Conservation (phyloP, 2,329 filamentous ascomycete genomes). For the Cladorrhinum sp. region DNA sequence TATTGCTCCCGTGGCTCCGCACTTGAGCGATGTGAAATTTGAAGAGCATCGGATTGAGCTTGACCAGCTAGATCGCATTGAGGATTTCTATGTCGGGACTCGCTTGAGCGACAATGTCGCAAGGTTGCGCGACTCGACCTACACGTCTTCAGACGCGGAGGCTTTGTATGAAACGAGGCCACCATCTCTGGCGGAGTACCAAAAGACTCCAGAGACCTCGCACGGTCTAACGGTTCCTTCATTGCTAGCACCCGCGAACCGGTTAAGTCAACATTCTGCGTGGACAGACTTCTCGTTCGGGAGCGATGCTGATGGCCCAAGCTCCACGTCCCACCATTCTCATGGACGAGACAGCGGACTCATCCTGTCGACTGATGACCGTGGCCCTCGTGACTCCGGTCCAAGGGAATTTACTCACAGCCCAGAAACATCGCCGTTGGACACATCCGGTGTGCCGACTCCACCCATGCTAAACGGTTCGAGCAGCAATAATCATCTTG, state of each 20-base stretch:
- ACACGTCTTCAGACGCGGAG: slow-evolving; percentile 31
- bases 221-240: slow-evolving; percentile 48
- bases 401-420: slow-evolving; percentile 28
- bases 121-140: slow-evolving; percentile 33
- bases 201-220: slow-evolving; percentile 38
- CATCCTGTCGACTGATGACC: slow-evolving; percentile 30
- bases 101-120: slow-evolving; percentile 35
- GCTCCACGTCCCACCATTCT: slow-evolving; percentile 15
- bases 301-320: slow-evolving; percentile 38
- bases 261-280: slow-evolving; percentile 53
- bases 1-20: slow-evolving; percentile 11
- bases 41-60: slow-evolving; percentile 16
- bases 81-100: slow-evolving; percentile 34
- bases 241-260: slow-evolving; percentile 41
- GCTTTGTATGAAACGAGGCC: slow-evolving; percentile 30
- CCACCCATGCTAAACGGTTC: slow-evolving; percentile 22
- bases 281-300: slow-evolving; percentile 61
- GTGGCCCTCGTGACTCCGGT: slow-evolving; percentile 26
- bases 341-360: slow-evolving; percentile 20
- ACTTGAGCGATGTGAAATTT: not conserved
- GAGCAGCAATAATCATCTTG: slow-evolving; percentile 40
- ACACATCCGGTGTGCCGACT: slow-evolving; percentile 27
- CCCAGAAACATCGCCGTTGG: slow-evolving; percentile 34
- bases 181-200: slow-evolving; percentile 27
- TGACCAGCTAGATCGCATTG: slow-evolving; percentile 28